Conservation (phyloP, 2,329 filamentous ascomycete genomes). For the Blumeriella jaapii region DNA sequence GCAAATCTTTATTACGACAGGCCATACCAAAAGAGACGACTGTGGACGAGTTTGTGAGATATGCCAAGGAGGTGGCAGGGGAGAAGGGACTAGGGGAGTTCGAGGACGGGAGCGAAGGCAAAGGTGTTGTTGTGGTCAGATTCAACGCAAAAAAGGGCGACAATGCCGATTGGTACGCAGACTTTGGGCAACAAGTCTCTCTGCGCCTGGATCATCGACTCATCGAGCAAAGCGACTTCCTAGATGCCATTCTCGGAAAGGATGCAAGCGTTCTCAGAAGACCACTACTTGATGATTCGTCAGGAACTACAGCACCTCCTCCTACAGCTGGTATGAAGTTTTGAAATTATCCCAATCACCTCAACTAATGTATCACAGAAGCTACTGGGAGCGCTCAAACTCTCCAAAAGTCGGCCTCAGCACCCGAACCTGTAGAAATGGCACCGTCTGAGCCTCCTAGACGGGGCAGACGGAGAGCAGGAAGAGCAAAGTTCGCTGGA, state of each 20-base stretch:
- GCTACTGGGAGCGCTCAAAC: constrained; percentile 10
- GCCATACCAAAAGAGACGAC: constrained; percentile 52
- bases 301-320: constrained; percentile 20
- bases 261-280: constrained; percentile 63
- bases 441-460: constrained; percentile 14
- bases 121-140: constrained; percentile 69
- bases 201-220: constrained; percentile 66
- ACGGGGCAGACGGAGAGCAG: constrained; percentile 30
- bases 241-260: constrained; percentile 77
- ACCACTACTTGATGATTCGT: constrained; percentile 45
- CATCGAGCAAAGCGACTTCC: constrained; percentile 81
- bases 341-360: no score
- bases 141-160: constrained; percentile 48
- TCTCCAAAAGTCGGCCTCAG: constrained; percentile 6
- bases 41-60: constrained; percentile 65
- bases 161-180: constrained; percentile 51
- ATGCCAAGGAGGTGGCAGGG: constrained; percentile 63
- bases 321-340: constrained; percentile 20
- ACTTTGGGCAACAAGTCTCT: constrained; percentile 59
- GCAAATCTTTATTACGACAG: constrained; percentile 64
- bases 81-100: constrained; percentile 59
- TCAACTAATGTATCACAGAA: constrained; percentile 5
- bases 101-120: constrained; percentile 49
- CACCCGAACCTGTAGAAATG: constrained; percentile 4
- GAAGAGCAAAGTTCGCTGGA: constrained; percentile 55